Evolutionary conservation across 2,329 filamentous ascomycete species (phyloP).

Genomic region (Cladosporium sp.): DNA sequence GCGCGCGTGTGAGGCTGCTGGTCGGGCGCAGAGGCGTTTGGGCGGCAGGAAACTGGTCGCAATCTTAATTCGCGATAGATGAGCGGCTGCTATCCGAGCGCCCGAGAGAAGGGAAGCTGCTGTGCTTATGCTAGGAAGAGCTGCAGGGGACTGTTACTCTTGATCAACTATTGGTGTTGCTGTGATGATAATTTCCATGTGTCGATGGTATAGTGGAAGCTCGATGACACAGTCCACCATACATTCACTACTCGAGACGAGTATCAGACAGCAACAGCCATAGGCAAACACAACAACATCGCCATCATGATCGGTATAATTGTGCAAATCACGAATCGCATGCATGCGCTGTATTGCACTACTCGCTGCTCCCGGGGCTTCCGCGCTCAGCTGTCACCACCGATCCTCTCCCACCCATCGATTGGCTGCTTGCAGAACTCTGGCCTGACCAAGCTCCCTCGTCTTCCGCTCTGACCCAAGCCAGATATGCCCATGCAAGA

Average conservation of each 20-base stretch:
- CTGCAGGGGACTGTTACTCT: background rate
- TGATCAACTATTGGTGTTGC: background rate
- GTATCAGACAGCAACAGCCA: background rate
- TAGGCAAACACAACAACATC: background rate
- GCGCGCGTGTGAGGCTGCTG: background rate
- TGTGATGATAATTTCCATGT: background rate
- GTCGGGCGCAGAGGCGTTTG: conserved; percentile 7
- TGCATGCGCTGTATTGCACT: background rate
- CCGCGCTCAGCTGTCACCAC: background rate
- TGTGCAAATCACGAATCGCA: background rate
- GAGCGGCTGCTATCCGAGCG: background rate
- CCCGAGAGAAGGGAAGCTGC: background rate
- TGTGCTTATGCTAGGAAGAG: background rate
- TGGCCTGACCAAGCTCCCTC: background rate
- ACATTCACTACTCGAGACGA: background rate
- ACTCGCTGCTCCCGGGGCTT: background rate
- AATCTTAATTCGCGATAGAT: conserved; percentile 8
- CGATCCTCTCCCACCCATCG: background rate
- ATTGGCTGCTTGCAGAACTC: background rate
- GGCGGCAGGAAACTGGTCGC: conserved; percentile 8
- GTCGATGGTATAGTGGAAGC: background rate
- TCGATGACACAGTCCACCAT: background rate
- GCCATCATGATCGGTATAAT: background rate
- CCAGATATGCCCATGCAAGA: background rate
- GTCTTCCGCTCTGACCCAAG: background rate